Evolutionary conservation across 1,139 yeast genomes (phyloP), one percentile per base, ranked within the genome.

Genomic region (Diutina neorugosa): DNA sequence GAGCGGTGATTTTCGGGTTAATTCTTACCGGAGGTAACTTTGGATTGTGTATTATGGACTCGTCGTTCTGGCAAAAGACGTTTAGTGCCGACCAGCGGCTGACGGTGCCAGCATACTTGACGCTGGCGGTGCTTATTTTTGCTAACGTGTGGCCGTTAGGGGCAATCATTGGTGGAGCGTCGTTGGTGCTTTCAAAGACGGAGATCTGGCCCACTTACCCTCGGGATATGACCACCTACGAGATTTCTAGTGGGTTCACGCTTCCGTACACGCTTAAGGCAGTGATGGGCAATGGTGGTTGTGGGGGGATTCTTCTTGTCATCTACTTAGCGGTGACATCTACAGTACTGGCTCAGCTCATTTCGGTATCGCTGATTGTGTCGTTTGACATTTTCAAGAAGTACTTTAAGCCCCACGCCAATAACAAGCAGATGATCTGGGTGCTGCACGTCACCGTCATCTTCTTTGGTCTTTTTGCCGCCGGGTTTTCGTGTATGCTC

Each of bases 101-200:
- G 21, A 63, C 69, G 9, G 67, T 70, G 47, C 73, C 73, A 3
- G 76, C 74, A 12, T 72, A 71, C 55, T 57, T 70, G 37, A 61
- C 67, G 47, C 71, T 70, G 1, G 70, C 73, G 0, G 54, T 66
- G 1, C 58, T 62, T 14, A 69, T 70, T 46, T 67, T 66, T 53
- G 62, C 69, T 14, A 65, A 65, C 54, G 69, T 66, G 27, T 69
- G 69, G 69, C 65, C 69, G 2, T 54, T 66, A n/a, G 69, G 70
- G 11, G 54, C 69, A 3, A 60, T 66, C 46, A 59, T 65, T 52
- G 71, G 70, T 8, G 60, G 66, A 16, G 62, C 69, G 4, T 58
- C 61, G 52, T 59, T 65, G 53, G 66, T 63, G 4, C 61, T 67
- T 53, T 69, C 65, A 53, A 58, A 56, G 21, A 56, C 59, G 16